These are phyloP conservation scores for Pulveroboletus sp. DNA, from an alignment of 768 basidiomycete species.

Conservation along the genomic window DNA sequence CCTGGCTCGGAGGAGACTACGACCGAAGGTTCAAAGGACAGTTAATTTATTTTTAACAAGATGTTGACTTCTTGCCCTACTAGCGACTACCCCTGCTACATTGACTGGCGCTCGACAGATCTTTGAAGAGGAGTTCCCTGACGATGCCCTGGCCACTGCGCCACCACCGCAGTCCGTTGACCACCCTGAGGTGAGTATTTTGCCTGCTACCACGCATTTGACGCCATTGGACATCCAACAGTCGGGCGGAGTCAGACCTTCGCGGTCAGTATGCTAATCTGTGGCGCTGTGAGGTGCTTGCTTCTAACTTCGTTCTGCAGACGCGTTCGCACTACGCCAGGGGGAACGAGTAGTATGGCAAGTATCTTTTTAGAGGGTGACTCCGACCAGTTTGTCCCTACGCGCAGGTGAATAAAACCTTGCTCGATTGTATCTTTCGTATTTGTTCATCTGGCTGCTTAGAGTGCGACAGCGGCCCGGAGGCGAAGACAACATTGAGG, in stretches of 20 bases:
- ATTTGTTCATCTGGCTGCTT: background rate
- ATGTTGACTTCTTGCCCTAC: background rate
- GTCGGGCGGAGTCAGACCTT: constrained; percentile 38
- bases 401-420: constrained; percentile 50
- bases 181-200: background rate
- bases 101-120: constrained; percentile 3
- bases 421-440: background rate
- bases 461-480: constrained; percentile 71
- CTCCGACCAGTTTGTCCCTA: constrained; percentile 58
- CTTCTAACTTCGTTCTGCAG: constrained; percentile 20
- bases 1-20: constrained; percentile 27
- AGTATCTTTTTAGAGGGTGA: constrained; percentile 46
- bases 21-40: constrained; percentile 11
- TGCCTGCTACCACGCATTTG: background rate
- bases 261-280: constrained; percentile 38
- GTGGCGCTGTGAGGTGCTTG: background rate
- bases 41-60: background rate
- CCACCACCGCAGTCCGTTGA: constrained; percentile 36
- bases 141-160: constrained; percentile 58
- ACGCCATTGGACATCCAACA: background rate
- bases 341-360: constrained; percentile 27
- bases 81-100: constrained; percentile 10
- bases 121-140: constrained; percentile 41
- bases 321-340: constrained; percentile 33
- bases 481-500: constrained; percentile 57